A percentile compares a stretch with the other conserved stretches of the same genome.
Conservation (phyloP, 805 yeast species). For the Saccharomyces paradoxus region DNA sequence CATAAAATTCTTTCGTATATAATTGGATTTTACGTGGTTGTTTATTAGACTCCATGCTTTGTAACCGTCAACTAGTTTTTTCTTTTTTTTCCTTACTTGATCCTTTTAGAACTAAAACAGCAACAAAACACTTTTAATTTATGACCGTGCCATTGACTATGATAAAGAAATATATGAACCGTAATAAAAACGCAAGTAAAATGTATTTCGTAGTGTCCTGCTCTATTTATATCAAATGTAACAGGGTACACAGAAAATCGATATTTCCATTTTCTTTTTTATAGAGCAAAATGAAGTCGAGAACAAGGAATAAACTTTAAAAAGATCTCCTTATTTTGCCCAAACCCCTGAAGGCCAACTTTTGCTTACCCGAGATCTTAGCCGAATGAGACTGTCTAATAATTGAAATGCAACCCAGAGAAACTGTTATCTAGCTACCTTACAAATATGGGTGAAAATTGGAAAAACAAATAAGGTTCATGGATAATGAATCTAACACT, state of each 20-base stretch:
- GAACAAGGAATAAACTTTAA: neutral
- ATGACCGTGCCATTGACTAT: neutral
- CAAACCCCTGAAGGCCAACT: neutral
- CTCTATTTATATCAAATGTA: neutral
- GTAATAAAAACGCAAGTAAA: neutral
- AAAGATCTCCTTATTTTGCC: neutral
- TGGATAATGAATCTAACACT: neutral
- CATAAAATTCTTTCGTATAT: conserved; percentile 24
- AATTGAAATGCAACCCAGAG: neutral
- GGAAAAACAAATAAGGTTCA: neutral
- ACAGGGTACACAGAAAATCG: neutral
- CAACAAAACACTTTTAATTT: neutral
- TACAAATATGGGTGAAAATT: neutral
- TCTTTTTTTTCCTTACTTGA: neutral
- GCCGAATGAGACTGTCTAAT: neutral
- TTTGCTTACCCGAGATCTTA: neutral
- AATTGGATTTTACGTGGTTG: conserved; percentile 13
- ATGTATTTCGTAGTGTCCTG: neutral
- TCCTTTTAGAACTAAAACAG: neutral
- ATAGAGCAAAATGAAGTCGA: neutral
- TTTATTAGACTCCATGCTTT: neutral
- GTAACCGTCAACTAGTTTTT: neutral
- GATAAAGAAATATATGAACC: neutral
- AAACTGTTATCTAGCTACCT: neutral
- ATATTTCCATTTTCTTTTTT: neutral